A percentile compares a stretch with the other conserved stretches of the same genome.
Conservation (phyloP, 2,329 filamentous ascomycete genomes). For the Paracorniculantispora psalliotae region DNA sequence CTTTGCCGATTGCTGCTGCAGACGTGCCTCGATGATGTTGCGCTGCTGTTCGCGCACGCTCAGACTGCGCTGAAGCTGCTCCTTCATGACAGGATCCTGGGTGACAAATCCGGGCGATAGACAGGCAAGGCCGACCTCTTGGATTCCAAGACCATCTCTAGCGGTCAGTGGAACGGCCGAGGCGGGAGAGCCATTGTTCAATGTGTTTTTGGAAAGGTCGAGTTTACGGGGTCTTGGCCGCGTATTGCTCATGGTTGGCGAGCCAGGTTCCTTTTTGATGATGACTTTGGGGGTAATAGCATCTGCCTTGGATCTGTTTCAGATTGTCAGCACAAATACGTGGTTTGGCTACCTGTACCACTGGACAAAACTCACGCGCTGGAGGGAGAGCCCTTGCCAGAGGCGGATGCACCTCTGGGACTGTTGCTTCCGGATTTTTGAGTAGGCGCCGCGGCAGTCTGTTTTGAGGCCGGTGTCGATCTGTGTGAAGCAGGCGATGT, state of each 20-base stretch:
- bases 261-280: slow-evolving; percentile 94
- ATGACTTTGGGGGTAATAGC: slow-evolving; percentile 69
- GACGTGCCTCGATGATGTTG: slow-evolving; percentile 85
- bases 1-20: slow-evolving; percentile 82
- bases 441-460: slow-evolving; percentile 36
- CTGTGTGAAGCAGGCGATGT: slow-evolving; percentile 42
- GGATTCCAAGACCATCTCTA: slow-evolving; percentile 74
- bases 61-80: slow-evolving; percentile 90
- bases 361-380: slow-evolving; percentile 49
- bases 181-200: slow-evolving; percentile 46
- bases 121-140: slow-evolving; percentile 90
- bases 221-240: slow-evolving; percentile 72
- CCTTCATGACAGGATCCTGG: slow-evolving; percentile 92
- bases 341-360: slow-evolving; percentile 2
- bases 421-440: slow-evolving; percentile 51
- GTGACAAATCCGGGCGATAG: slow-evolving; percentile 94
- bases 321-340: background rate
- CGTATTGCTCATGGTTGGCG: slow-evolving; percentile 70
- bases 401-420: slow-evolving; percentile 37
- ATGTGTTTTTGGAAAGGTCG: slow-evolving; percentile 64
- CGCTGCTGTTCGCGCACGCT: slow-evolving; percentile 91
- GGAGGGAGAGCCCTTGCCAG: slow-evolving; percentile 51
- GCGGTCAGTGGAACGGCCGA: slow-evolving; percentile 73
- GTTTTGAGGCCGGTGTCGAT: slow-evolving; percentile 27
- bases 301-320: slow-evolving; percentile 43